Percentiles rank a stretch among this genome's conserved stretches.
These are phyloP conservation scores for Zymoseptoria crescenta DNA, from an alignment of 2,329 filamentous ascomycete genomes.

Conservation along the genomic window DNA sequence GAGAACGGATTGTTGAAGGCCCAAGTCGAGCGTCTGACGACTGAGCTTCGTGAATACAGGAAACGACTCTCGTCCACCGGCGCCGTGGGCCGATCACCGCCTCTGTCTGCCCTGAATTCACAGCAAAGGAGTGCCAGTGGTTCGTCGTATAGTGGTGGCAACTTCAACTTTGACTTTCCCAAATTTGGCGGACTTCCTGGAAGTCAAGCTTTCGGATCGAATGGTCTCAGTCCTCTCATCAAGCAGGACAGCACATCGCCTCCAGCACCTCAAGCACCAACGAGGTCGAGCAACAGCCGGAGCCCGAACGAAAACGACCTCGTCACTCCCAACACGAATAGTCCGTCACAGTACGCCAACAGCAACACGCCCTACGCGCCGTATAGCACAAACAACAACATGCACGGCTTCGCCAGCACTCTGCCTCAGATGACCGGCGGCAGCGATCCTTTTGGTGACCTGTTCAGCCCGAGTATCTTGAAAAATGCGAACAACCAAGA, in stretches of 20 bases:
- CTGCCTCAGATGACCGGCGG: conserved; percentile 28
- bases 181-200: conserved; percentile 72
- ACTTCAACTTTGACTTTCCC: conserved; percentile 91
- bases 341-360: conserved; percentile 9
- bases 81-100: conserved; percentile 43
- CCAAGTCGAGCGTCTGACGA: conserved; percentile 81
- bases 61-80: conserved; percentile 64
- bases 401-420: conserved; percentile 29
- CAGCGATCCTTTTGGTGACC: conserved; percentile 42
- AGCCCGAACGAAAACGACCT: conserved; percentile 27
- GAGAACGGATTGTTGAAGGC: conserved; percentile 78
- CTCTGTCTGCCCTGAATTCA: conserved; percentile 29
- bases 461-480: conserved; percentile 53
- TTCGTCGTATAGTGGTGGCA: conserved; percentile 42
- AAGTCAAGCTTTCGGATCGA: conserved; percentile 40
- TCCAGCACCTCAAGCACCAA: conserved; percentile 10
- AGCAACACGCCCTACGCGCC: conserved; percentile 17
- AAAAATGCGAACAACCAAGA: conserved; percentile 35
- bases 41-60: conserved; percentile 82
- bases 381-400: conserved; percentile 29
- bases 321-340: conserved; percentile 5
- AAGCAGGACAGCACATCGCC: conserved; percentile 20
- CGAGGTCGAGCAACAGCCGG: conserved; percentile 19
- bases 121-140: conserved; percentile 22
- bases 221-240: conserved; percentile 34